Conservation (phyloP, 169 alveolate genomes). For the Eimeria acervulina region DNA sequence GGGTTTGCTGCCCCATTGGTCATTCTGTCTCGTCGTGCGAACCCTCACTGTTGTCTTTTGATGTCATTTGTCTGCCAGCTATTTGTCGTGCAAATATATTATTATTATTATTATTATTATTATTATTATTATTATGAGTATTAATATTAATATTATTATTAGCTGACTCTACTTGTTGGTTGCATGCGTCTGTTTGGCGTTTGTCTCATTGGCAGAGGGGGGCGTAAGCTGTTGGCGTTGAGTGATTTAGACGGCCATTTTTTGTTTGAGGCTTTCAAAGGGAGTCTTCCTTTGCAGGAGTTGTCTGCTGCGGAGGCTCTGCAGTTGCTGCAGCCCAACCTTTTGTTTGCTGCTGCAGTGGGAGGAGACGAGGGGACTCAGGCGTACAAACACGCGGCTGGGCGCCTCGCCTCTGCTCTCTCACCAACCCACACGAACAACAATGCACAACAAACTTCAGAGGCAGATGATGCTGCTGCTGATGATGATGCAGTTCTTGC, state of each 20-base stretch:
- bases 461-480: not conserved
- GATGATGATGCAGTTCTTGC: not conserved
- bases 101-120: too few species aligned
- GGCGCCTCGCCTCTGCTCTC: not conserved
- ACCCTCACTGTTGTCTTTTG: too few species aligned
- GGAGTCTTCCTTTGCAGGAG: conserved; percentile 3
- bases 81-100: too few species aligned
- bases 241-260: conserved; percentile 76
- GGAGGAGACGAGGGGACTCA: not conserved
- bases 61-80: too few species aligned
- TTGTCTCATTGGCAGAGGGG: not conserved
- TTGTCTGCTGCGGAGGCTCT: conserved; percentile 12
- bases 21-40: too few species aligned
- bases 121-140: too few species aligned
- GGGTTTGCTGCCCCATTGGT: not conserved
- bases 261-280: conserved; percentile 7
- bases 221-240: conserved; percentile 59
- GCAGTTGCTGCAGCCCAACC: conserved; percentile 51
- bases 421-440: not conserved
- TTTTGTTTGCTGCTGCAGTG: conserved; percentile 20
- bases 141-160: too few species aligned
- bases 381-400: not conserved
- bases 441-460: not conserved
- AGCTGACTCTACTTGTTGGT: not conserved
- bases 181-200: not conserved